These are phyloP conservation scores for Phaffomyces opuntiae DNA, from an alignment of 805 yeast species.

Conservation along the genomic window DNA sequence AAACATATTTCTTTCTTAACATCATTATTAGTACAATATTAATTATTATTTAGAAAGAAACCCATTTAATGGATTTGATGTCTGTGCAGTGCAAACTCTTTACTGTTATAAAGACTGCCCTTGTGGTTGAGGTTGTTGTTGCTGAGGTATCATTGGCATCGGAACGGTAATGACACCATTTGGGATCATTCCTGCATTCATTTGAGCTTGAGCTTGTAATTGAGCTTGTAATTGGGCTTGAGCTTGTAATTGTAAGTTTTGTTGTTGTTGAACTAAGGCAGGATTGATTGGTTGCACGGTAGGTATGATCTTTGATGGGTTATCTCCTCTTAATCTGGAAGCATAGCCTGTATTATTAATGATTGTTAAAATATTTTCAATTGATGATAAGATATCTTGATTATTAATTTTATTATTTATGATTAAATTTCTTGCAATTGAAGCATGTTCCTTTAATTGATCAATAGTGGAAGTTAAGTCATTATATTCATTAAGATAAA, in stretches of 20 bases:
- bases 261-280: slow-evolving; percentile 15
- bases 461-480: slow-evolving; percentile 52
- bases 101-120: too few relatives aligned
- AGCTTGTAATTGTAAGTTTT: neutral
- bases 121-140: neutral
- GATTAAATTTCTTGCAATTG: slow-evolving; percentile 40
- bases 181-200: neutral
- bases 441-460: slow-evolving; percentile 52
- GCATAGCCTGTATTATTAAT: slow-evolving; percentile 20
- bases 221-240: slow-evolving; percentile 1
- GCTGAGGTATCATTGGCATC: neutral
- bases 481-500: slow-evolving; percentile 64
- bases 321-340: slow-evolving; percentile 22
- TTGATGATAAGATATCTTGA: slow-evolving; percentile 41
- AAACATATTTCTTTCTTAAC: too few relatives aligned
- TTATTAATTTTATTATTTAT: slow-evolving; percentile 19
- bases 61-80: too few relatives aligned
- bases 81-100: too few relatives aligned
- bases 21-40: too few relatives aligned
- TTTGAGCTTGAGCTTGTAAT: slow-evolving; percentile 1
- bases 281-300: slow-evolving; percentile 26
- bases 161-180: slow-evolving; percentile 1
- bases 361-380: slow-evolving; percentile 14
- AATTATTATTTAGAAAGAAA: too few relatives aligned
- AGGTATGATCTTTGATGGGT: slow-evolving; percentile 20